These are phyloP conservation scores for Ganoderma leucocontextum DNA, from an alignment of 1,284 basidiomycete species.

Conservation along the genomic window DNA sequence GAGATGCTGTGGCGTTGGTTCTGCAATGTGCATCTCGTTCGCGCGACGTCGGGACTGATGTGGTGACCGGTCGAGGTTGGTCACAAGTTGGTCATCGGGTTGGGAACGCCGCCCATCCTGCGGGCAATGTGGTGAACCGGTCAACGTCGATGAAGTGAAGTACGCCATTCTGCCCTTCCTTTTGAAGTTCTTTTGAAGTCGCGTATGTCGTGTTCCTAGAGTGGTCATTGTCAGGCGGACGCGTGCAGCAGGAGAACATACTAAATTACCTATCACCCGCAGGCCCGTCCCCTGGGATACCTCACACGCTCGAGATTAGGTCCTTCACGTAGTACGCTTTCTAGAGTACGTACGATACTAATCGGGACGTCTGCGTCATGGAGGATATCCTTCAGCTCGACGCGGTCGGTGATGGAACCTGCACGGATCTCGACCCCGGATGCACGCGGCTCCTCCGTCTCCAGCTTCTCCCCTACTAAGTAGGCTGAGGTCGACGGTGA, in stretches of 20 bases:
- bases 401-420: too few relatives aligned
- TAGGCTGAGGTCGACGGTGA: too few relatives aligned
- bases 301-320: not conserved
- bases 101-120: not conserved
- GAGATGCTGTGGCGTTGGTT: not conserved
- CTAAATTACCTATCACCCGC: not conserved
- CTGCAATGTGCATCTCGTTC: not conserved
- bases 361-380: too few relatives aligned
- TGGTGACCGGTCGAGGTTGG: not conserved
- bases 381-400: too few relatives aligned
- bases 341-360: too few relatives aligned
- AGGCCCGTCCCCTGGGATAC: not conserved
- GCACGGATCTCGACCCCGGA: too few relatives aligned
- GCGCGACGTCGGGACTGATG: not conserved
- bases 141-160: not conserved
- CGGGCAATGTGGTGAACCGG: not conserved
- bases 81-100: not conserved
- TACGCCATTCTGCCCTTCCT: not conserved
- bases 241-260: not conserved
- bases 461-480: too few relatives aligned
- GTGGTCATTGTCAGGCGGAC: not conserved
- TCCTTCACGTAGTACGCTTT: not conserved
- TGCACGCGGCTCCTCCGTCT: too few relatives aligned
- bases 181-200: not conserved
- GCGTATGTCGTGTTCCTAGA: not conserved